Base-by-base conservation (phyloP, 352 stramenopile genomes). In the Stramenopiles sp. region DNA sequence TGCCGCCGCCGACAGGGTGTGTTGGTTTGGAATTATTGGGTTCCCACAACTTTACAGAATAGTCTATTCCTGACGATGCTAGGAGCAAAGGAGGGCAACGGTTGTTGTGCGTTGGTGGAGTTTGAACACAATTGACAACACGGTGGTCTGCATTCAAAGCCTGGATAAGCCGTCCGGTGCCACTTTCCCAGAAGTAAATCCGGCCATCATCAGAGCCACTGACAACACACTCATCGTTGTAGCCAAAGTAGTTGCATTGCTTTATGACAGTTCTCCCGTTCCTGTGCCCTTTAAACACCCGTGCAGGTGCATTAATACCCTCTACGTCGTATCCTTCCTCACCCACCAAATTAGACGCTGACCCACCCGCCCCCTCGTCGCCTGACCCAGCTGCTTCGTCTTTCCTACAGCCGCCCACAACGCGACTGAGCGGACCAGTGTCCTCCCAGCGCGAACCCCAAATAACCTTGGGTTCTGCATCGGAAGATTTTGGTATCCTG, bases 41-140 rank as follows among this genome's bases (percentile, higher is more conserved):
- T 25, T 63, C 43, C 43, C 43, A 63, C 43, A 63, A 18, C 25
- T 63, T 63, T 12, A 63, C 25, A 63, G 12, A 12, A 63, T 63
- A 63, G 25, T 63, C 43, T 18, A 63, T 63, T 12, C 43, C 43
- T 18, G 12, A 18, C 12, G 43, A 63, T 18, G 12, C 12, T 63
- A 63, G 43, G 12, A 25, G 43, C 25, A 63, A 63, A 18, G 43
- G 43, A 63, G 12, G 43, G 25, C 25, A 25, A 18, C 25, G 43
- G 25, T 63, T 12, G 12, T 25, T 63, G 43, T 18, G 12, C 12
- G 12, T 63, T 25, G 25, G 12, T 63, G 43, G 88, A 1, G 84
- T 81, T 36, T 88, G 87, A n/a, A 93, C 86, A 76, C 87, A 94
- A 74, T 94, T 94, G 6, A 94, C 83, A 74, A 92, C 91, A 74